These are phyloP conservation scores for Aspergillus bertholletiae DNA, from an alignment of 495 filamentous ascomycete species.

Conservation along the genomic window DNA sequence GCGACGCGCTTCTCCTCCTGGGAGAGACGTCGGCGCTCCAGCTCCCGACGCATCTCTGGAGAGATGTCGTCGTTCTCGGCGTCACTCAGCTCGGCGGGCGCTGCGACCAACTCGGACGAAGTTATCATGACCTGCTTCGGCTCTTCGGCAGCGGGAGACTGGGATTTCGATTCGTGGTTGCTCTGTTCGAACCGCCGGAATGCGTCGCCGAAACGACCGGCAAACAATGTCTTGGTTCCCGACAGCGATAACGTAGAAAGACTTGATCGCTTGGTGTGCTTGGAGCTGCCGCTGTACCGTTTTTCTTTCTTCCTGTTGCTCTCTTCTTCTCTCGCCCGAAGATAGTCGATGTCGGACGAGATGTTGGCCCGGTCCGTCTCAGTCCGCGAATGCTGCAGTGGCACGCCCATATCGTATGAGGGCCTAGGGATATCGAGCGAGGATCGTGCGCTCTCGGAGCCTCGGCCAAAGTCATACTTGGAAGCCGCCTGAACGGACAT, in stretches of 20 bases:
- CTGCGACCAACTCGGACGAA: slow-evolving; percentile 55
- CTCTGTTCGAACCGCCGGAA: slow-evolving; percentile 88
- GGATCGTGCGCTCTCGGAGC: slow-evolving; percentile 48
- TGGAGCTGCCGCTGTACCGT: slow-evolving; percentile 55
- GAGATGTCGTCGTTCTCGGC: slow-evolving; percentile 69
- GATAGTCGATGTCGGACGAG: slow-evolving; percentile 82
- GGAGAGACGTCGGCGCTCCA: slow-evolving; percentile 78
- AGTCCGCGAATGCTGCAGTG: slow-evolving; percentile 33
- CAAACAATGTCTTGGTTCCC: slow-evolving; percentile 80
- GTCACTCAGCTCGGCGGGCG: slow-evolving; percentile 54
- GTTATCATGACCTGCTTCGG: slow-evolving; percentile 56
- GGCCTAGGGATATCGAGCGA: slow-evolving; percentile 34
- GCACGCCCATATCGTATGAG: slow-evolving; percentile 37
- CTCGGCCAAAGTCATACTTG: slow-evolving; percentile 71
- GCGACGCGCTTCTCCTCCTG: slow-evolving; percentile 93
- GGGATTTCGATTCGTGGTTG: slow-evolving; percentile 45
- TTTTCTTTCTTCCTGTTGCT: slow-evolving; percentile 66
- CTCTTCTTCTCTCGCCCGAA: slow-evolving; percentile 74
- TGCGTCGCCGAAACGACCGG: slow-evolving; percentile 90
- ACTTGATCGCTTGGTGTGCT: slow-evolving; percentile 78
- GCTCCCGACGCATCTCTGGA: slow-evolving; percentile 85
- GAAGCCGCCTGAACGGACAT: slow-evolving; percentile 75
- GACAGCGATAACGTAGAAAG: slow-evolving; percentile 71
- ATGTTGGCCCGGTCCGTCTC: slow-evolving; percentile 56
- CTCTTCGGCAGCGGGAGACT: slow-evolving; percentile 45